Percentiles rank a stretch among this genome's conserved stretches.
These are phyloP conservation scores for Sphagnum fallax DNA, from an alignment of 228 moss, liverwort and hornwort genomes.

Conservation along the genomic window DNA sequence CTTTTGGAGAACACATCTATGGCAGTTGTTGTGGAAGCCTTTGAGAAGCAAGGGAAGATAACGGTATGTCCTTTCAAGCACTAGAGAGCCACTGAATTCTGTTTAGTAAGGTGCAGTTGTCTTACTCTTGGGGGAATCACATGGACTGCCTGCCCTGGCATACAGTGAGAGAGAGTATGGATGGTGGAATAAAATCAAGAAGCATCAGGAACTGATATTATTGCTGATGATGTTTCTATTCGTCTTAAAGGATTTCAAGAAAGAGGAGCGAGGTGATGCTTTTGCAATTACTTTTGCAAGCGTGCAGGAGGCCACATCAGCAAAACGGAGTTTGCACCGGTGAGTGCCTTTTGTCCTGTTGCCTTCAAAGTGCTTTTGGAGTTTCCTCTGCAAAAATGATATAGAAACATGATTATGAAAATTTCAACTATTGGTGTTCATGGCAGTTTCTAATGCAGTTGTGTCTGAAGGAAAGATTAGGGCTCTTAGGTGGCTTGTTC, in stretches of 20 bases:
- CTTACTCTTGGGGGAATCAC: background rate
- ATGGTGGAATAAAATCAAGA: too few relatives aligned
- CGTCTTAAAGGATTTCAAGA: constrained; percentile 65
- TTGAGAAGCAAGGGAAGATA: constrained; percentile 93
- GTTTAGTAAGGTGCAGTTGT: background rate
- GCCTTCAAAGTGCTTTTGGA: background rate
- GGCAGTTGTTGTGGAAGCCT: constrained; percentile 82
- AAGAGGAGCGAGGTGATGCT: constrained; percentile 70
- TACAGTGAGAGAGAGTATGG: too few relatives aligned
- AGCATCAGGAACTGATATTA: too few relatives aligned
- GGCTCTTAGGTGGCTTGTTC: background rate
- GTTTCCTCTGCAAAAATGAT: too few relatives aligned
- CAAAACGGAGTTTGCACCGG: constrained; percentile 89
- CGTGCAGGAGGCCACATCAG: constrained; percentile 74
- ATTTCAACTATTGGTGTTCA: background rate
- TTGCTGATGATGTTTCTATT: background rate
- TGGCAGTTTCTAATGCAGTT: background rate
- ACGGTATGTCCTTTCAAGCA: constrained; percentile 8
- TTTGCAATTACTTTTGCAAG: constrained; percentile 86
- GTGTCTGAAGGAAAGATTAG: background rate
- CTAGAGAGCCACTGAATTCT: background rate
- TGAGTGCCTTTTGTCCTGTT: constrained; percentile 6
- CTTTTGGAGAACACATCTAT: constrained; percentile 76
- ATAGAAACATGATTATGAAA: background rate
- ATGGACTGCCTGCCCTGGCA: background rate